Evolutionary conservation across 371 early-diverging fungal species (phyloP), one percentile per base, ranked within the genome.

Genomic region (Actinomortierella ambigua): DNA sequence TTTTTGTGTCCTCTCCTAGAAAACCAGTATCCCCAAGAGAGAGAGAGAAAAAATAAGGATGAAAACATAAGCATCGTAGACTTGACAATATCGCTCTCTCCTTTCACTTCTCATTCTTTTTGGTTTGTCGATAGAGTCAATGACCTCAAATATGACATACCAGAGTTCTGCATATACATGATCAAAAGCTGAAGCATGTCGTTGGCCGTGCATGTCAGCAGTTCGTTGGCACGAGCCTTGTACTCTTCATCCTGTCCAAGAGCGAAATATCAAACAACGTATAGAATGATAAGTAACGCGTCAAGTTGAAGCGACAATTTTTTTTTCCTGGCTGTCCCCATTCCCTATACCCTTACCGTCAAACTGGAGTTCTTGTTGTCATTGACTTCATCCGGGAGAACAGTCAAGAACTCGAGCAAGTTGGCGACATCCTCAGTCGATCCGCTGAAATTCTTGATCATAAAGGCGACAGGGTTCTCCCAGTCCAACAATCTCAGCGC

Each of bases 371-470:
- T 82, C 23, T 81, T 79, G 62, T 90, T 91, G 49, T 78, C 77
- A 52, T 81, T 83, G 43, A 92, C 82, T 79, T 97, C 97, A 63
- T 96, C 96, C 7, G 98, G 95, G 27, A 97, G 76, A 3, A 93
- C 88, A 1, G 86, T 88, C 41, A 97, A 70, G 53, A 95, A 90
- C 63, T 94, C 91, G 2, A 96, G 64, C 53, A 96, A 70, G 55
- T 87, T 84, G 7, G 77, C 65, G 4, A 84, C 80, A 29, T 82
- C 82, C 22, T 85, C 83, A 0, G 85, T 67, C 23, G 85, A 77
- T 14, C 84, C 76, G 34, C 88, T 86, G 73, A 87, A 90, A 42
- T 81, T 69, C 14, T 73, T 79, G 6, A 89, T 76, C 77, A 92
- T 77, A 42, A 91, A 89, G 53, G 75, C 79, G 3, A 95, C 84